These are phyloP conservation scores for Wickerhamomyces sp. DNA, from an alignment of 1,139 yeast genomes.

Conservation along the genomic window DNA sequence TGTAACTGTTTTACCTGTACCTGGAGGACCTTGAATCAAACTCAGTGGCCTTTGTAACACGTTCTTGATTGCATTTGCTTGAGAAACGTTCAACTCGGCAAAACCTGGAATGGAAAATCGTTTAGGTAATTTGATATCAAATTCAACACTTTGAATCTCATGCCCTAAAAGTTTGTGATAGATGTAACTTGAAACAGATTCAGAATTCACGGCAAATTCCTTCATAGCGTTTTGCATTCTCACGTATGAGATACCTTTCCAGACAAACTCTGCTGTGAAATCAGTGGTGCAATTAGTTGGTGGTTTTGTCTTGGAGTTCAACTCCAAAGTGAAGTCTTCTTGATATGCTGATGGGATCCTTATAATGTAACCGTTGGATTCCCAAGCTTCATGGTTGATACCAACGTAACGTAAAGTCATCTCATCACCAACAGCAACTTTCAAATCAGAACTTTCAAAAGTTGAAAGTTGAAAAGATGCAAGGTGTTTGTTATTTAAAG, in stretches of 20 bases:
- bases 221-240: constrained; percentile 81
- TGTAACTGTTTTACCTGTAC: constrained; percentile 94
- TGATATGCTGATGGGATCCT: constrained; percentile 63
- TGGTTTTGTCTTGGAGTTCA: constrained; percentile 37
- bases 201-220: constrained; percentile 64
- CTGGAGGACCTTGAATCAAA: constrained; percentile 97
- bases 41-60: constrained; percentile 76
- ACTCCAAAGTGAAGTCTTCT: constrained; percentile 72
- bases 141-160: constrained; percentile 60
- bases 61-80: constrained; percentile 66
- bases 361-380: constrained; percentile 65
- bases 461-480: constrained; percentile 69
- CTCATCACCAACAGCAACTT: constrained; percentile 86
- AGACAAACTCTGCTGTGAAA: constrained; percentile 81
- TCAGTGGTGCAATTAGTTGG: constrained; percentile 64
- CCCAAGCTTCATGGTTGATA: constrained; percentile 53
- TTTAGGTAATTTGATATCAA: constrained; percentile 55
- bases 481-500: constrained; percentile 58
- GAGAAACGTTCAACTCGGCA: constrained; percentile 71
- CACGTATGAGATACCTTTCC: constrained; percentile 82
- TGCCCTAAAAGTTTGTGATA: constrained; percentile 83
- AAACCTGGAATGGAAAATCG: constrained; percentile 62
- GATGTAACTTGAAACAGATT: constrained; percentile 70
- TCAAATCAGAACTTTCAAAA: constrained; percentile 58
- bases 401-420: constrained; percentile 60